Conservation (phyloP, 2,329 filamentous ascomycete species). For the Trichoderma aggressivum region DNA sequence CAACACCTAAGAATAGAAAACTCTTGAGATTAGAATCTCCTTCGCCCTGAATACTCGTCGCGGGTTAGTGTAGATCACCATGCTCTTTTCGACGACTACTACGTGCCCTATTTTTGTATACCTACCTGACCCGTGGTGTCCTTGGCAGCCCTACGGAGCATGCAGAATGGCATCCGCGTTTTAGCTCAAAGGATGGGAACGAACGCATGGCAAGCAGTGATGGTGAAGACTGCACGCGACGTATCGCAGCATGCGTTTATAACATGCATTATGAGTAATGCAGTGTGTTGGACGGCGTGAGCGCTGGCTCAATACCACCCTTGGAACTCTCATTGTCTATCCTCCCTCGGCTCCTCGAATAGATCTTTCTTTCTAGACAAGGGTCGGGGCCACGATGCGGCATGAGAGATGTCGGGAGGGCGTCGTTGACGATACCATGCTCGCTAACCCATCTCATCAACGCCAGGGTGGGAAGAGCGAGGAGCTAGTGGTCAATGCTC, state of each 20-base stretch:
- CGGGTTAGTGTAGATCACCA: conserved; percentile 9
- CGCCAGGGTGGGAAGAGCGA: neutral
- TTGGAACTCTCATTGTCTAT: neutral
- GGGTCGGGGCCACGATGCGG: neutral
- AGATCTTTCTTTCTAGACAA: neutral
- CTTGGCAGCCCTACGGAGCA: conserved; percentile 12
- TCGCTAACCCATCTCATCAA: neutral
- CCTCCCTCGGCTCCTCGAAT: neutral
- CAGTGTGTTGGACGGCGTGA: neutral
- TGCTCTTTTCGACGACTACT: neutral
- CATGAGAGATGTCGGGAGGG: neutral
- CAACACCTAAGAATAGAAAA: neutral
- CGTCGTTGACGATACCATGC: neutral
- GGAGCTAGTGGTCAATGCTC: neutral
- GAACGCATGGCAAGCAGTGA: conserved; percentile 7
- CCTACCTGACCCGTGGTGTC: neutral
- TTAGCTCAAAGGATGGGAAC: neutral
- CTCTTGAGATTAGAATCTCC: neutral
- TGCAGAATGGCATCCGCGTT: neutral
- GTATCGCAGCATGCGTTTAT: neutral
- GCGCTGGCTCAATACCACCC: neutral
- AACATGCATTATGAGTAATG: neutral
- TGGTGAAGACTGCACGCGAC: neutral
- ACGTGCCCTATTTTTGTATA: neutral
- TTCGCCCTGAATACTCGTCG: conserved; percentile 13